Percentiles rank a stretch among this genome's conserved stretches.
Conservation (phyloP, 495 filamentous ascomycete species). For the Penicillium chermesinum region DNA sequence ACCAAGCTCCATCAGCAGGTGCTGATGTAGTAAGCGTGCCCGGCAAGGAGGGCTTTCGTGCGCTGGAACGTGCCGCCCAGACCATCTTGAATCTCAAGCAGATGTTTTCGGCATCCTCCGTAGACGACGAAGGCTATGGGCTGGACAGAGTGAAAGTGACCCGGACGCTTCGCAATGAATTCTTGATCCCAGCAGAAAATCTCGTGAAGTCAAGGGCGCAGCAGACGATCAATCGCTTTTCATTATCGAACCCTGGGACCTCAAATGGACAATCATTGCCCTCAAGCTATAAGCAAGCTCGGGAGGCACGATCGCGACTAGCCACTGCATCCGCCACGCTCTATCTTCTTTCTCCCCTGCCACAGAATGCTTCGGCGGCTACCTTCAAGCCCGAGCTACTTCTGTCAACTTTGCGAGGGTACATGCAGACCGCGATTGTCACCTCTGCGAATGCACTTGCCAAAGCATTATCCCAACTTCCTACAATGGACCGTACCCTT, state of each 20-base stretch:
- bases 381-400: conserved; percentile 60
- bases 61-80: conserved; percentile 71
- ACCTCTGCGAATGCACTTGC: conserved; percentile 67
- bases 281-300: conserved; percentile 70
- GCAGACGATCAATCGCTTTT: conserved; percentile 79
- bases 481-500: conserved; percentile 76
- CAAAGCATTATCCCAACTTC: conserved; percentile 70
- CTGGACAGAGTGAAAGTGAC: conserved; percentile 67
- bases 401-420: conserved; percentile 71
- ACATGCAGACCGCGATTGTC: conserved; percentile 69
- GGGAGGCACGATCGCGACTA: conserved; percentile 68
- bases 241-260: conserved; percentile 53
- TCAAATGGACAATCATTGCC: conserved; percentile 27
- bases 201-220: conserved; percentile 64
- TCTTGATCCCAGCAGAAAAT: conserved; percentile 66
- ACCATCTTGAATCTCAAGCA: conserved; percentile 68
- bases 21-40: conserved; percentile 20
- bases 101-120: conserved; percentile 57
- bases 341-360: conserved; percentile 70
- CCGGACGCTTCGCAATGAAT: conserved; percentile 57
- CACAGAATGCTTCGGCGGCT: conserved; percentile 19
- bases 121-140: conserved; percentile 70
- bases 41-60: conserved; percentile 66
- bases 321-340: conserved; percentile 72
- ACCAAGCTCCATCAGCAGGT: conserved; percentile 3